Evolutionary conservation across 2,329 filamentous ascomycete genomes (phyloP).

Genomic region (Reticulascus tulasneorum): DNA sequence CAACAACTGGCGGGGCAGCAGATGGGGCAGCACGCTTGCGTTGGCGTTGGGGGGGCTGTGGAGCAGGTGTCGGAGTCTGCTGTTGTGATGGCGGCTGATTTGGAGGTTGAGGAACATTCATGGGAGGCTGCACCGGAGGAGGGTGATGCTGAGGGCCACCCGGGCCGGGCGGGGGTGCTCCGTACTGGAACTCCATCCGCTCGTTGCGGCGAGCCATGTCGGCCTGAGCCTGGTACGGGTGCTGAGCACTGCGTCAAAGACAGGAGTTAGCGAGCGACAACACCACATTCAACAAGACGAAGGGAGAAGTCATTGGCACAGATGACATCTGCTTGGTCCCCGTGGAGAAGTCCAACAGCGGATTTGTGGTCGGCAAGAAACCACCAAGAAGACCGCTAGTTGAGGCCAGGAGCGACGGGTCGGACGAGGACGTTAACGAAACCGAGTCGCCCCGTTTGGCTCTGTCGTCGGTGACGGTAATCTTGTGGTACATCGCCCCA

Average conservation of each 20-base stretch:
- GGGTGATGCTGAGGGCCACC: slow-evolving; percentile 32
- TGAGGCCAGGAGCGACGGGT: no score
- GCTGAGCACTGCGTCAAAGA: slow-evolving; percentile 33
- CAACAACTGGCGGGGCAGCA: slow-evolving; percentile 28
- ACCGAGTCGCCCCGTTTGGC: no score
- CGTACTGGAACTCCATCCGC: slow-evolving; percentile 39
- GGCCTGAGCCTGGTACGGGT: slow-evolving; percentile 46
- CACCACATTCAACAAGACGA: no score
- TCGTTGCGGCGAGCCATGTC: slow-evolving; percentile 46
- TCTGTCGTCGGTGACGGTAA: no score
- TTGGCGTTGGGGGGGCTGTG: slow-evolving; percentile 32
- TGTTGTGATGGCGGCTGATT: slow-evolving; percentile 34
- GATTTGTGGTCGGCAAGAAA: no score
- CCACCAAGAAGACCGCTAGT: no score
- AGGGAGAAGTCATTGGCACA: no score
- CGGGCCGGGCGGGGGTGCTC: slow-evolving; percentile 32
- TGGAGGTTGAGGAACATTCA: slow-evolving; percentile 37
- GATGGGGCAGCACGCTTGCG: slow-evolving; percentile 35
- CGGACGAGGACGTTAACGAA: no score
- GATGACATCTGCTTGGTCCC: no score
- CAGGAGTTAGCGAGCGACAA: slow-evolving; percentile 27
- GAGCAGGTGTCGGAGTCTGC: slow-evolving; percentile 32
- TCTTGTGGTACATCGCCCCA: no score
- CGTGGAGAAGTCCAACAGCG: no score
- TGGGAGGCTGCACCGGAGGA: slow-evolving; percentile 35